phyloP scores from a whole-genome alignment of 768 basidiomycete genomes.

The Stropharia rugosoannulata region DNA sequence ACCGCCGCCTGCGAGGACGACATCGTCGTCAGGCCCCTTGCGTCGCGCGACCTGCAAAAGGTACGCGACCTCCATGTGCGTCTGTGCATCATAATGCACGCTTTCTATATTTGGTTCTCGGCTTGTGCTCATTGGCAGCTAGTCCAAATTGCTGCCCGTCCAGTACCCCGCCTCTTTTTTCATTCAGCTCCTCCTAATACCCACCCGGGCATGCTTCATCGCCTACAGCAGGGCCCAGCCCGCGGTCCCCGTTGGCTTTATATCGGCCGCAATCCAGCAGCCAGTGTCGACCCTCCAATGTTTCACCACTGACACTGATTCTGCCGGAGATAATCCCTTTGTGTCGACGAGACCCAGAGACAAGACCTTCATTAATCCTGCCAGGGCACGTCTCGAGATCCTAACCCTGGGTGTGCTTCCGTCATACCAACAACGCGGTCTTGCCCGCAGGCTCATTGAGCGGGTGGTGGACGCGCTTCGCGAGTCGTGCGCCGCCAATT shows the following conservation, averaged over 20 bases:
- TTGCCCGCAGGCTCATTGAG: constrained; percentile 42
- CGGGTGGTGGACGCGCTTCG: constrained; percentile 28
- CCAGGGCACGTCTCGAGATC: constrained; percentile 40
- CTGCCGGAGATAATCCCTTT: constrained; percentile 8
- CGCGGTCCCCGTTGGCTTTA: constrained; percentile 36
- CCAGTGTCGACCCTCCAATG: constrained; percentile 17
- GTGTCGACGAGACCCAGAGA: constrained; percentile 14
- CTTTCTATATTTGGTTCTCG: constrained; percentile 7
- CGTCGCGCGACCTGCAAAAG: constrained; percentile 31
- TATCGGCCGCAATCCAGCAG: constrained; percentile 38
- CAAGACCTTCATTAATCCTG: constrained; percentile 15
- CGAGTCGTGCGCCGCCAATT: constrained; percentile 21
- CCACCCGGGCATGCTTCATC: constrained; percentile 39
- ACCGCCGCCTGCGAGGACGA: constrained; percentile 11
- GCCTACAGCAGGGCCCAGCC: constrained; percentile 30
- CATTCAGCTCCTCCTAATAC: constrained; percentile 44
- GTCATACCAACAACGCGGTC: constrained; percentile 37
- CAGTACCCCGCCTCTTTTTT: constrained; percentile 43
- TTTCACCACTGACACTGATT: constrained; percentile 9
- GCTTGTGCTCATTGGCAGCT: background rate
- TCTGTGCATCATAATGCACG: constrained; percentile 7
- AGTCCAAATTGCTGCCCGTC: constrained; percentile 39
- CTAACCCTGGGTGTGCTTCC: constrained; percentile 54
- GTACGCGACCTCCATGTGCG: constrained; percentile 43
- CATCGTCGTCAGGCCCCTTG: constrained; percentile 31